Percentiles rank a stretch among this genome's conserved stretches.
Evolutionary conservation across 495 filamentous ascomycete species (phyloP).

Genomic region (Penicillium pulvis): DNA sequence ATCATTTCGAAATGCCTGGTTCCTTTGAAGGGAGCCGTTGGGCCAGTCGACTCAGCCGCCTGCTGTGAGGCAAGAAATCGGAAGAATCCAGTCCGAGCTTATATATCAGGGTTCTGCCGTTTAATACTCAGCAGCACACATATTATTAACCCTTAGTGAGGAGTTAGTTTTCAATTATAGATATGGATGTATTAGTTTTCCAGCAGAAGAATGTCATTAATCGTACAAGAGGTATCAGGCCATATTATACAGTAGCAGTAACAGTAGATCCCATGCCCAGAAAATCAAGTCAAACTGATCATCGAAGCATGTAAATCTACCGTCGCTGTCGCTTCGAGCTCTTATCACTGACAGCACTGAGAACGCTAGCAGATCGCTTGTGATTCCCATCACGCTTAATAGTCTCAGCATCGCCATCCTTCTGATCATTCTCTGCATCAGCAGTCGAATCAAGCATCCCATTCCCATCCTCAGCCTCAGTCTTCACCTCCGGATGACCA

Average conservation of each 20-base stretch:
- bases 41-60: conserved; percentile 27
- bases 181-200: conserved; percentile 15
- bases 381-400: conserved; percentile 42
- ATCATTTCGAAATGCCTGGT: conserved; percentile 34
- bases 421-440: conserved; percentile 12
- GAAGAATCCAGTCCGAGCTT: background rate
- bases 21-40: conserved; percentile 31
- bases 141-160: conserved; percentile 19
- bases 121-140: conserved; percentile 14
- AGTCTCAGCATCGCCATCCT: conserved; percentile 22
- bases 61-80: conserved; percentile 1
- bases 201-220: conserved; percentile 29
- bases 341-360: conserved; percentile 69
- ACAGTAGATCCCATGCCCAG: conserved; percentile 11
- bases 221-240: conserved; percentile 42
- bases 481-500: conserved; percentile 40
- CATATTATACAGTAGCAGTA: conserved; percentile 18
- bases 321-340: conserved; percentile 72
- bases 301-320: conserved; percentile 35
- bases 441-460: conserved; percentile 22
- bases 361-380: conserved; percentile 76
- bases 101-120: background rate
- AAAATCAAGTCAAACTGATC: background rate
- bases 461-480: conserved; percentile 36
- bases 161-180: conserved; percentile 15